A percentile compares a stretch with the other conserved stretches of the same genome.
Conservation (phyloP, 1,139 yeast species). For the Hanseniaspora gamundiae region DNA sequence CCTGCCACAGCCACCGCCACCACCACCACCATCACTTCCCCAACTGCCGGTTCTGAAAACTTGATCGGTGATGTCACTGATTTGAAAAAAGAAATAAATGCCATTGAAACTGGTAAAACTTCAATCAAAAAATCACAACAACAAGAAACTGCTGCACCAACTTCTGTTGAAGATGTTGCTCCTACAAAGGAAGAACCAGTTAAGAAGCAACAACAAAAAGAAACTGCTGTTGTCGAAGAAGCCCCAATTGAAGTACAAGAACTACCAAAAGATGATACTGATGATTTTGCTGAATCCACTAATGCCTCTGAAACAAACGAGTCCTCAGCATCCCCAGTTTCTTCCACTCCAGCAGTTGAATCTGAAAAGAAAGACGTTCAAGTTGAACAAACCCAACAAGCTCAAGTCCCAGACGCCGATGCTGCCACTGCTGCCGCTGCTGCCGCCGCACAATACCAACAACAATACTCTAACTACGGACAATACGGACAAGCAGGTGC, state of each 20-base stretch:
- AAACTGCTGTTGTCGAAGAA: slow-evolving; percentile 3
- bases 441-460: slow-evolving; percentile 2
- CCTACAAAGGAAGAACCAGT: slow-evolving; percentile 2
- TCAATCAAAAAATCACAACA: slow-evolving; percentile 5
- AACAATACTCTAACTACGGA: slow-evolving; percentile 1
- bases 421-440: background rate
- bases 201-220: slow-evolving; percentile 5
- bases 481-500: slow-evolving; percentile 3
- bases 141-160: slow-evolving; percentile 1
- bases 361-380: slow-evolving; percentile 1
- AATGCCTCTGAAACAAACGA: background rate
- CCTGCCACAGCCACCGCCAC: slow-evolving; percentile 9
- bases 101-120: background rate
- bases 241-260: slow-evolving; percentile 5
- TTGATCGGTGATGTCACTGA: slow-evolving; percentile 6
- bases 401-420: too few species aligned
- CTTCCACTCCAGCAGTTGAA: background rate
- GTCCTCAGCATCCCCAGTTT: background rate
- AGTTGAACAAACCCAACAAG: slow-evolving; percentile 2
- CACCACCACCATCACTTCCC: slow-evolving; percentile 12
- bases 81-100: slow-evolving; percentile 12
- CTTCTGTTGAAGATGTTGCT: background rate
- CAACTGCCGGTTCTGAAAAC: slow-evolving; percentile 11
- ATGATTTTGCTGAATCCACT: slow-evolving; percentile 2
- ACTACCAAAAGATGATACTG: slow-evolving; percentile 1